A percentile compares a stretch with the other conserved stretches of the same genome.
These are phyloP conservation scores for Sporodiniella umbellata DNA, from an alignment of 371 early-diverging fungal species.

Conservation along the genomic window DNA sequence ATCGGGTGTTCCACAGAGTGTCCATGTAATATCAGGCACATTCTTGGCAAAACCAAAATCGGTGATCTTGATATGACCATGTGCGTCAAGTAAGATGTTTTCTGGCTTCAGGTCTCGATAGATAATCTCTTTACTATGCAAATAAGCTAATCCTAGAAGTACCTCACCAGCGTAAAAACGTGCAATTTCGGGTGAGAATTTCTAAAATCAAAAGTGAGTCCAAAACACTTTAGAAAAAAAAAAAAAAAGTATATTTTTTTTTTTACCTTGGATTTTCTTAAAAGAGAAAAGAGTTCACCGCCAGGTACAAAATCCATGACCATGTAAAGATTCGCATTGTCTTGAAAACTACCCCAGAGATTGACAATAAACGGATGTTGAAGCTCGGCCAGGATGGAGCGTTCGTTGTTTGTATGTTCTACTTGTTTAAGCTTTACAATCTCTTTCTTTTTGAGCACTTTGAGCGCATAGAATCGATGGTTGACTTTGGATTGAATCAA, in stretches of 20 bases:
- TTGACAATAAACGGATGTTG: conserved; percentile 89
- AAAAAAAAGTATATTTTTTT: neutral
- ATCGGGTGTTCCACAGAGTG: conserved; percentile 98
- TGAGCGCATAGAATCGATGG: conserved; percentile 82
- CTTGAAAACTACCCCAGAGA: conserved; percentile 87
- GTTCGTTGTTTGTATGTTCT: conserved; percentile 82
- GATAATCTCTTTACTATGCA: conserved; percentile 86
- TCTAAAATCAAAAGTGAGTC: no score
- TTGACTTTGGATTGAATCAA: conserved; percentile 67
- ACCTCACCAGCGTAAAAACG: conserved; percentile 79
- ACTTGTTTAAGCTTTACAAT: conserved; percentile 94
- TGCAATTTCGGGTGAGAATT: conserved; percentile 87
- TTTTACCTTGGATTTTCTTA: conserved; percentile 41
- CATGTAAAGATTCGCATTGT: conserved; percentile 79
- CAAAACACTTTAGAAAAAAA: no score
- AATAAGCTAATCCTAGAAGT: conserved; percentile 75
- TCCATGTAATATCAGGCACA: conserved; percentile 91
- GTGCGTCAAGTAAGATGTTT: conserved; percentile 86
- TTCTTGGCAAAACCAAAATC: conserved; percentile 99
- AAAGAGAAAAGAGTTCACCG: conserved; percentile 86
- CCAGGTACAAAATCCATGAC: conserved; percentile 95
- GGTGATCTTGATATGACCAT: conserved; percentile 97
- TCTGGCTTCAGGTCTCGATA: conserved; percentile 97
- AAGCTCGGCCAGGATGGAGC: conserved; percentile 71
- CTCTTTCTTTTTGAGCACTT: conserved; percentile 84